A percentile compares a stretch with the other conserved stretches of the same genome.
Conservation (phyloP, 202 grass and related monocot species). For the Cymbopogon flexuosus region DNA sequence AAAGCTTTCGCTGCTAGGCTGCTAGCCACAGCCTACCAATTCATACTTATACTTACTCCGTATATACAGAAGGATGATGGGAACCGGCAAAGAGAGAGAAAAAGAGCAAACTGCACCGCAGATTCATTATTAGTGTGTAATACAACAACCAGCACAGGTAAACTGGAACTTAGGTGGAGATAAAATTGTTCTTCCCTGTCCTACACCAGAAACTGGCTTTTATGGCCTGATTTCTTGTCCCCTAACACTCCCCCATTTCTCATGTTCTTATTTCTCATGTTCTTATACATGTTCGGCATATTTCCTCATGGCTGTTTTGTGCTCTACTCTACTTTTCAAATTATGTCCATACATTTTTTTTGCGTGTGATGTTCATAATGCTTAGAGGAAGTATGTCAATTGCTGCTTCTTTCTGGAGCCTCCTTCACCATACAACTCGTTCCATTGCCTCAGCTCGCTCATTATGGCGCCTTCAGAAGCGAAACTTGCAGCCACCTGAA, state of each 20-base stretch:
- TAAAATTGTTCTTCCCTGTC: neutral
- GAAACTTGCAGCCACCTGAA: conserved; percentile 85
- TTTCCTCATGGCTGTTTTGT: conserved; percentile 36
- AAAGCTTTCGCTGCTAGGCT: neutral
- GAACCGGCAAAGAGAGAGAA: neutral
- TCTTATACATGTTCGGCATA: conserved; percentile 10
- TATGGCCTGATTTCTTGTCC: conserved; percentile 1
- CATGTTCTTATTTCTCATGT: neutral
- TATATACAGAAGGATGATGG: neutral
- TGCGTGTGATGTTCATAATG: neutral
- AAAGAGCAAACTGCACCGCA: neutral
- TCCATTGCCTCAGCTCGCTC: conserved; percentile 92
- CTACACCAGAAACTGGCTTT: neutral
- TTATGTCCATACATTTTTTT: conserved; percentile 33
- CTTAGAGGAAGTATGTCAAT: conserved; percentile 93
- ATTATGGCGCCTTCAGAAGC: conserved; percentile 75
- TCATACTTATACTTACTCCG: neutral
- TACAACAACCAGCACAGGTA: conserved; percentile 35
- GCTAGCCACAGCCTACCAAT: neutral
- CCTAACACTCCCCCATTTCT: neutral
- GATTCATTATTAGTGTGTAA: conserved; percentile 31
- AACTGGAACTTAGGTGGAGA: conserved; percentile 20
- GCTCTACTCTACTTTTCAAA: conserved; percentile 38
- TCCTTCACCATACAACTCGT: conserved; percentile 89
- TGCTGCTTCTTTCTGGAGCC: conserved; percentile 91